These are phyloP conservation scores for Pelargonium fulgidum DNA, from an alignment of 441 rosid species.

Conservation along the genomic window DNA sequence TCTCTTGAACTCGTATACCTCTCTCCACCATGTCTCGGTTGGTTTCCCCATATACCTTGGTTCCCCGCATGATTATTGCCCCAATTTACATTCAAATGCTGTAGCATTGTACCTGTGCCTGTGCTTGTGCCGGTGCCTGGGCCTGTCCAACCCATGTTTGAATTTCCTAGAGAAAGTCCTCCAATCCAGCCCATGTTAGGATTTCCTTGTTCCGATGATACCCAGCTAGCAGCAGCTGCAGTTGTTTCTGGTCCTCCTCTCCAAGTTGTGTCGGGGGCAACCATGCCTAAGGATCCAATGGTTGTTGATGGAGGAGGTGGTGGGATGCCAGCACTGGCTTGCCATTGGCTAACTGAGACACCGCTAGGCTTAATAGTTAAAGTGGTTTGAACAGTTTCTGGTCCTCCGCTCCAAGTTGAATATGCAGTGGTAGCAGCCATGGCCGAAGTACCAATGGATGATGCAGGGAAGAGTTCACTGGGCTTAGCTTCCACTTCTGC, in stretches of 20 bases:
- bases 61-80: conserved; percentile 24
- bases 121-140: no score
- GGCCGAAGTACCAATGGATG: conserved; percentile 38
- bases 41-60: conserved; percentile 39
- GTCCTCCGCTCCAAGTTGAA: conserved; percentile 30
- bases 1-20: conserved; percentile 39
- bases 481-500: conserved; percentile 39
- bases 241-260: conserved; percentile 27
- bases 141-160: conserved; percentile 26
- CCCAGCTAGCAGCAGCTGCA: conserved; percentile 8
- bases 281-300: conserved; percentile 35
- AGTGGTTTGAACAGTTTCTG: background rate
- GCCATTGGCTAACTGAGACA: conserved; percentile 45
- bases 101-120: conserved; percentile 22
- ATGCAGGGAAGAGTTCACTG: conserved; percentile 31
- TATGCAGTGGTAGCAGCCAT: conserved; percentile 25
- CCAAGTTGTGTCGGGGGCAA: conserved; percentile 28
- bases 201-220: conserved; percentile 27
- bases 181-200: conserved; percentile 22
- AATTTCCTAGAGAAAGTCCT: conserved; percentile 34
- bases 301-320: conserved; percentile 32
- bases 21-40: conserved; percentile 38
- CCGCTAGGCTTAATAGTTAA: conserved; percentile 29
- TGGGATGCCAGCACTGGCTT: conserved; percentile 39
- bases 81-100: conserved; percentile 25